Conservation (phyloP, 768 basidiomycete species). For the Roridomyces roridus region DNA sequence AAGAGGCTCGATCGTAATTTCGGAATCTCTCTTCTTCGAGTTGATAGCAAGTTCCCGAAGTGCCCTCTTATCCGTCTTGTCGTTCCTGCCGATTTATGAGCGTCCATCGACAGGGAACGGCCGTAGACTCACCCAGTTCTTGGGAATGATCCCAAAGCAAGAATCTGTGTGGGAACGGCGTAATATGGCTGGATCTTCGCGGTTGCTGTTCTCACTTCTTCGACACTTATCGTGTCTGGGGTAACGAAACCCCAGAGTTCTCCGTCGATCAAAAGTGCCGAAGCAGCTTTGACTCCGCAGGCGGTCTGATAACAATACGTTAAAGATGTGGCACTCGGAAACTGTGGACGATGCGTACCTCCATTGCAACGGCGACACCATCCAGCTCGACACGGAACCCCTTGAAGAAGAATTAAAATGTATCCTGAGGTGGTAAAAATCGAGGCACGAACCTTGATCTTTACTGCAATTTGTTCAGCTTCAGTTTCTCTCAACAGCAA, state of each 20-base stretch:
- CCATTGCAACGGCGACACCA: slow-evolving; percentile 65
- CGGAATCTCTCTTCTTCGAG: slow-evolving; percentile 16
- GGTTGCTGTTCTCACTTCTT: slow-evolving; percentile 49
- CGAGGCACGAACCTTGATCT: slow-evolving; percentile 52
- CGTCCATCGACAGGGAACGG: background rate
- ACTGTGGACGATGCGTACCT: slow-evolving; percentile 37
- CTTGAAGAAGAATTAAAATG: slow-evolving; percentile 29
- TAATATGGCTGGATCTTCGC: slow-evolving; percentile 65
- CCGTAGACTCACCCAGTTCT: slow-evolving; percentile 48
- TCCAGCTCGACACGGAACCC: slow-evolving; percentile 72
- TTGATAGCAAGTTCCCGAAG: slow-evolving; percentile 45
- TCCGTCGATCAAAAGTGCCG: slow-evolving; percentile 55
- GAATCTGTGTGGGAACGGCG: slow-evolving; percentile 56
- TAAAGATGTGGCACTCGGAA: background rate
- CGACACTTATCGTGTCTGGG: slow-evolving; percentile 41
- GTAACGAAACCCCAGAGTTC: slow-evolving; percentile 64
- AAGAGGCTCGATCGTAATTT: slow-evolving; percentile 18
- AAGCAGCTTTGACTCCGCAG: slow-evolving; percentile 49
- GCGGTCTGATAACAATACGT: slow-evolving; percentile 37
- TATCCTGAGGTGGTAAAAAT: background rate
- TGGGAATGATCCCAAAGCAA: slow-evolving; percentile 53
- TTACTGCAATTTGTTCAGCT: slow-evolving; percentile 38
- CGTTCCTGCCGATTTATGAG: slow-evolving; percentile 42
- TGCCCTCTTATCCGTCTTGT: slow-evolving; percentile 56
- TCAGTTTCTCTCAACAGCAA: too few relatives aligned